Percentiles rank a stretch among this genome's conserved stretches.
These are phyloP conservation scores for Cercophora scortea DNA, from an alignment of 495 filamentous ascomycete species.

Conservation along the genomic window DNA sequence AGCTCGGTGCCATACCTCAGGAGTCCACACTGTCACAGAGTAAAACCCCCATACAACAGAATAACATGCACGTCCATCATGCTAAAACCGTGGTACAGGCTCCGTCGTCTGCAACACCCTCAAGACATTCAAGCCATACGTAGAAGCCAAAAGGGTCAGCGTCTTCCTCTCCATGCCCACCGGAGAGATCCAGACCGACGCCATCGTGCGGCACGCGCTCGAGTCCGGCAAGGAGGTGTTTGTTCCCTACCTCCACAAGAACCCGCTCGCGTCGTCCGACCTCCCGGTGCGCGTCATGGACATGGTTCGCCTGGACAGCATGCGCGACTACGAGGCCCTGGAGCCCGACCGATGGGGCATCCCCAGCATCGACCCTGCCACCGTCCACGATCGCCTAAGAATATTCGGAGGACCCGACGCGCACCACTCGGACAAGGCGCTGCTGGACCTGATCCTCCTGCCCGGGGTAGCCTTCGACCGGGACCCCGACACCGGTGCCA, in stretches of 20 bases:
- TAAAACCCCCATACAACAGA: constrained; percentile 24
- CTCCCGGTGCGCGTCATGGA: constrained; percentile 71
- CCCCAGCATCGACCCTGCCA: constrained; percentile 60
- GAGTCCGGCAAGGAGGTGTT: constrained; percentile 73
- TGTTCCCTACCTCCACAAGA: constrained; percentile 76
- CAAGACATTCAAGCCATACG: constrained; percentile 49
- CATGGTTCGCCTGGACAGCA: constrained; percentile 72
- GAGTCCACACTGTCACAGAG: constrained; percentile 60
- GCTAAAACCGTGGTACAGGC: constrained; percentile 38
- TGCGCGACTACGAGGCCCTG: constrained; percentile 68
- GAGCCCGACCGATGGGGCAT: constrained; percentile 85
- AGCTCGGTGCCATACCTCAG: constrained; percentile 47
- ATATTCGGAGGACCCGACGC: constrained; percentile 53
- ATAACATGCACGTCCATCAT: not conserved
- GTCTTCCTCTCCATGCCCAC: constrained; percentile 89
- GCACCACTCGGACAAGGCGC: constrained; percentile 35
- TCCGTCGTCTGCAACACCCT: constrained; percentile 48
- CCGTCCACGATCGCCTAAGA: constrained; percentile 55
- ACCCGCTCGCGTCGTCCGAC: constrained; percentile 31
- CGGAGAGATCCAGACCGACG: constrained; percentile 72
- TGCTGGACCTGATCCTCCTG: constrained; percentile 79
- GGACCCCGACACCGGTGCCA: constrained; percentile 33
- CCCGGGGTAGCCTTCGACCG: constrained; percentile 89
- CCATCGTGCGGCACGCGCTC: constrained; percentile 75
- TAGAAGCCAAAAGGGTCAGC: constrained; percentile 62